Conservation (phyloP, 495 filamentous ascomycete genomes). For the Aspergillus affinis region DNA sequence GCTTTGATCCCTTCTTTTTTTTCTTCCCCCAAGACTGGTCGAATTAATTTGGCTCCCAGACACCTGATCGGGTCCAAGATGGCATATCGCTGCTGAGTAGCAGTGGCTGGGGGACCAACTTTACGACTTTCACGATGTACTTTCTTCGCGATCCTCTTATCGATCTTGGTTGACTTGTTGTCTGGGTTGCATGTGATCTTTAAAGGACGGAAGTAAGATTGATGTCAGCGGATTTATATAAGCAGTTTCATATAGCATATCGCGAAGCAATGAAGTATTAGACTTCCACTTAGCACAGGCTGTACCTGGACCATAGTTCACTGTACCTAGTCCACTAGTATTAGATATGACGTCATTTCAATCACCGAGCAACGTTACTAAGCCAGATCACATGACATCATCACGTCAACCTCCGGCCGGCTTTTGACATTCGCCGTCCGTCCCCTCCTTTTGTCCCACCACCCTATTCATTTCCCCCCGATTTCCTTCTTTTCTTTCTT, state of each 20-base stretch:
- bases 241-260: no score
- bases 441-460: neutral
- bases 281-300: no score
- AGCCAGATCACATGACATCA: constrained; percentile 32
- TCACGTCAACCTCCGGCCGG: constrained; percentile 3
- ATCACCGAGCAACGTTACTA: constrained; percentile 13
- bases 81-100: neutral
- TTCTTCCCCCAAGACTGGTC: no score
- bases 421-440: constrained; percentile 3
- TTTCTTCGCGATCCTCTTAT: constrained; percentile 8
- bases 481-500: neutral
- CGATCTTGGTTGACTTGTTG: constrained; percentile 2
- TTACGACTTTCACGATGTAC: constrained; percentile 17
- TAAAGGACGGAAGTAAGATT: no score
- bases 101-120: constrained; percentile 6
- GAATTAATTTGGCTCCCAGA: neutral
- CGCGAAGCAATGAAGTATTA: no score
- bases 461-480: constrained; percentile 9
- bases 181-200: no score
- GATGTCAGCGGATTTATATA: no score
- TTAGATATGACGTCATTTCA: neutral
- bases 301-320: no score
- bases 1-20: neutral
- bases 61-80: neutral
- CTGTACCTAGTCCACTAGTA: no score